Base-by-base conservation (phyloP, 441 rosid species). In the Lepidium campestre region DNA sequence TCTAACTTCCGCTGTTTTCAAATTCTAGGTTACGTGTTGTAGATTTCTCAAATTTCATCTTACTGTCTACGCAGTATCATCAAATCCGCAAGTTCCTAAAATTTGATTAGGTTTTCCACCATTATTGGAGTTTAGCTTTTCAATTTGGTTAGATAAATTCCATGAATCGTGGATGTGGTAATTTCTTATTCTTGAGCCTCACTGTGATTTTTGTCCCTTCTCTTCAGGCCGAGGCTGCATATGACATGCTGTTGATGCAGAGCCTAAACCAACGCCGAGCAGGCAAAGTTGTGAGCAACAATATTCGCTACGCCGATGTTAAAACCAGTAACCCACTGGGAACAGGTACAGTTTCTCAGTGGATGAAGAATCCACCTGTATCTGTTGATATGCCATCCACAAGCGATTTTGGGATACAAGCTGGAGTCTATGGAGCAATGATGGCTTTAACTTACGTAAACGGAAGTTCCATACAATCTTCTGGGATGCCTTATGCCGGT, bases 211-310 rank as follows among this genome's bases (percentile, higher is more conserved):
- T 31, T 62, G 19, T 27, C 18, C 17, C 53, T 34, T 39, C 0
- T 34, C 29, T 64, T 56, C 76, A 94, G 97, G 96, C 81, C 27
- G 97, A 94, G 77, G 92, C 97, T 77, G 99, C 99, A 10, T 91
- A 91, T 77, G 97, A 94, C 71, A 91, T 94, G 99, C 61, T 94
- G 80, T 96, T 91, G 68, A 91, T 91, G 99, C 84, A 79, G 73
- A 93, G 97, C 76, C 80, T 93, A 44, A 86, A 87, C 66, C 99
- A 82, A 80, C 89, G 99, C 36, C 89, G 83, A 76, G 80, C 95
- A 31, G 99, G 97, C 58, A 94, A 87, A 78, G 97, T 91, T 36
- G 83, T 77, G 42, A 77, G 79, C 76, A 86, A 85, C 78, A 82
- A 71, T 75, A 79, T 94, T 37, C 88, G 93, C 5, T 93, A 85